Conservation (phyloP, 2,329 filamentous ascomycete genomes). For the Diaporthe sp. region DNA sequence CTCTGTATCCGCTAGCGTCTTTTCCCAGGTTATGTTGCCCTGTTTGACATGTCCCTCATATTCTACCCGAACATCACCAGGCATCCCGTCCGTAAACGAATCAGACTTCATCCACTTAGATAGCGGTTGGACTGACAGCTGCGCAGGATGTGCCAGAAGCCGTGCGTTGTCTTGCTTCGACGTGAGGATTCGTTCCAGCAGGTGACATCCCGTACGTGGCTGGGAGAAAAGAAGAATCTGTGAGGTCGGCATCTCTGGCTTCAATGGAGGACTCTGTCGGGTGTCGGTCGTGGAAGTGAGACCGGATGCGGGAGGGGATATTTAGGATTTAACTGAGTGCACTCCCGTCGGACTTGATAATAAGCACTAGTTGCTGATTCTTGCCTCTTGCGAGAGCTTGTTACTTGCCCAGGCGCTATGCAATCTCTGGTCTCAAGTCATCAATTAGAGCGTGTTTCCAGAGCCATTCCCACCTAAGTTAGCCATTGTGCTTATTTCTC, state of each 20-base stretch:
- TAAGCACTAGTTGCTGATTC: slow-evolving; percentile 1
- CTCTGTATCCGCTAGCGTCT: background rate
- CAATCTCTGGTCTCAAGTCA: background rate
- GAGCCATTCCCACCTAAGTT: background rate
- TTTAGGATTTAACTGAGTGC: background rate
- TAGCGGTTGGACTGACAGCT: background rate
- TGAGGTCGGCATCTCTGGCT: slow-evolving; percentile 3
- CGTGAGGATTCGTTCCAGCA: slow-evolving; percentile 3
- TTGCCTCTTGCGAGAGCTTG: background rate
- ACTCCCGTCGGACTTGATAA: background rate
- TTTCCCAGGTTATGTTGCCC: background rate
- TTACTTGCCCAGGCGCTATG: background rate
- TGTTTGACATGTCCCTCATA: background rate
- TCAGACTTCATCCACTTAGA: background rate
- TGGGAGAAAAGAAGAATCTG: slow-evolving; percentile 22
- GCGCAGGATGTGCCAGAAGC: slow-evolving; percentile 5
- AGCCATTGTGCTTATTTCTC: background rate
- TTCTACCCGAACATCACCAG: background rate
- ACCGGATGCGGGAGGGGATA: background rate
- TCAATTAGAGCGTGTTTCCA: background rate
- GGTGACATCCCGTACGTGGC: slow-evolving; percentile 18
- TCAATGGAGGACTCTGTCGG: background rate
- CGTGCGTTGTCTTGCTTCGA: background rate
- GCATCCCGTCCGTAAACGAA: background rate
- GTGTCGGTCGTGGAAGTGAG: background rate